A percentile compares a stretch with the other conserved stretches of the same genome.
These are phyloP conservation scores for Ciborinia camelliae DNA, from an alignment of 2,329 filamentous ascomycete species.

Conservation along the genomic window DNA sequence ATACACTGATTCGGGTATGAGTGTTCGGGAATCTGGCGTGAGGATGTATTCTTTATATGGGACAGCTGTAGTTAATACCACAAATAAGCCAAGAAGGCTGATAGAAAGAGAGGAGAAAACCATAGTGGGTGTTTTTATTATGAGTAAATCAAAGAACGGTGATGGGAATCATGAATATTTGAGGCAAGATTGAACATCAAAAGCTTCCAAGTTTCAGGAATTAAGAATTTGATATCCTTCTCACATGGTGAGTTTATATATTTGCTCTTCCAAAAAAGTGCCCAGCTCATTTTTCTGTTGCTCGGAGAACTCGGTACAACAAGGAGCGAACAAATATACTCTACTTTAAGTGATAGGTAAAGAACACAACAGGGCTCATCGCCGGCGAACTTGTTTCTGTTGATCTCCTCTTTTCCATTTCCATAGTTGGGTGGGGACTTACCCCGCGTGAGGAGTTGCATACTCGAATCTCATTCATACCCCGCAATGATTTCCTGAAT, in stretches of 20 bases:
- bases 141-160: neutral
- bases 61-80: constrained; percentile 18
- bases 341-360: neutral
- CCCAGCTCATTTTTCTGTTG: no score
- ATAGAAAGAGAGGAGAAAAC: neutral
- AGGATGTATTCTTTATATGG: constrained; percentile 39
- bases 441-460: no score
- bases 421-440: no score
- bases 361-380: neutral
- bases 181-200: neutral
- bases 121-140: neutral
- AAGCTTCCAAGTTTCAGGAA: neutral
- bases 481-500: neutral
- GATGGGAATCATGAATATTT: neutral
- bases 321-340: neutral
- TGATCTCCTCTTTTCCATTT: neutral
- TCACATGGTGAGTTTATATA: neutral
- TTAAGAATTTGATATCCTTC: no score
- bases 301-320: neutral
- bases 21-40: constrained; percentile 34
- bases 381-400: neutral
- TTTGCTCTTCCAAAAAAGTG: neutral
- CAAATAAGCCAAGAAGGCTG: neutral
- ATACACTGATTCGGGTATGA: constrained; percentile 33
- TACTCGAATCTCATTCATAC: no score